Evolutionary conservation across 331 rosid genomes (phyloP), one percentile per base, ranked within the genome.

Genomic region (Telfairia occidentalis): DNA sequence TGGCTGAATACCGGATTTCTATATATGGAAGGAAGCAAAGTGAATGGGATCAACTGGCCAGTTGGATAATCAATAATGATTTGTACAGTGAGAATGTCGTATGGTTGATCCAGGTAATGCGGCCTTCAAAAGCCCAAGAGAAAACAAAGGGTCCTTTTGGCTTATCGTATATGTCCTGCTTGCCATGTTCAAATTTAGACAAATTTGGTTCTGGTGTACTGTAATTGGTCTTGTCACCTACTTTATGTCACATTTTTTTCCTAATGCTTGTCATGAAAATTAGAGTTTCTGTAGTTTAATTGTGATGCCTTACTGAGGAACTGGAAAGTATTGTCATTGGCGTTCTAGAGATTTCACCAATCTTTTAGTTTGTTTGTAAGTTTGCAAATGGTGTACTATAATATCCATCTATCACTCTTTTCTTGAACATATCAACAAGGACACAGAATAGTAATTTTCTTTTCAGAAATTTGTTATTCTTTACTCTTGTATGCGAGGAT

Each of bases 11-110:
- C 82, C 84, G 99, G 84, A 30, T 96, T 79, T 96, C 99, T 70
- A 90, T 96, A 83, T 92, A 96, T 83, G 99, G 99, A 74, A 85
- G 99, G 87, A 96, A 96, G 89, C 97, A 92, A 83, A 96, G 99
- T 78, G 97, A 92, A 85, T 96, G 99, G 99, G 99, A 96, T 81
- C 97, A 96, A 84, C 81, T 92, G 82, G 97, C 99, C 55, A 96
- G 99, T 81, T 96, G 99, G 99, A 87, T 96, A 87, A 92, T 96
- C 78, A 96, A 96, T 79, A 92, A 92, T 78, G 94, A 92, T 28
- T 75, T 96, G 82, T 92, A 96, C 89, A 89, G 96, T 34, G 92
- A 85, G 80, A 96, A 96, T 87, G 99, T 89, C 78, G 97, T 95
- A 74, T 95, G 99, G 99, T 79, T 96, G 83, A 96, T 96, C 84